Evolutionary conservation across 2,329 filamentous ascomycete genomes (phyloP).

Genomic region (Fusarium napiforme): DNA sequence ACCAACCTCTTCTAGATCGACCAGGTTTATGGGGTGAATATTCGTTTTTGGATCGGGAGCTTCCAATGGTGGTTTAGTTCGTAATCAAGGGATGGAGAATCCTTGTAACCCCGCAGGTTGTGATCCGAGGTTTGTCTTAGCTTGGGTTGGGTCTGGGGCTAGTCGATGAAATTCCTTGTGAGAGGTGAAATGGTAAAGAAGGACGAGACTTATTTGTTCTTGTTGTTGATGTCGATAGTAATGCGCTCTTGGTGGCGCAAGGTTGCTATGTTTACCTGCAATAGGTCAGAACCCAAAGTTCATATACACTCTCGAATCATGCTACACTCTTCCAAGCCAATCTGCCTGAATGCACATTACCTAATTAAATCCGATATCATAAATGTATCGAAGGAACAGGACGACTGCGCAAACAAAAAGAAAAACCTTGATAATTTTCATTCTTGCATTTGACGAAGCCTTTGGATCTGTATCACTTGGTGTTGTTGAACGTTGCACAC

Average conservation of each 20-base stretch:
- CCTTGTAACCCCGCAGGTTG: constrained; percentile 32
- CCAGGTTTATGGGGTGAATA: constrained; percentile 7
- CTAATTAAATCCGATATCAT: not conserved
- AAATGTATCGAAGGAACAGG: not conserved
- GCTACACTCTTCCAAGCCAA: not conserved
- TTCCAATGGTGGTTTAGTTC: constrained; percentile 34
- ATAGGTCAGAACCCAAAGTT: not conserved
- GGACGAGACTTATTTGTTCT: not conserved
- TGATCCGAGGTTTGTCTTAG: constrained; percentile 30
- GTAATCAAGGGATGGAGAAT: constrained; percentile 6
- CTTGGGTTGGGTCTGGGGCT: not conserved
- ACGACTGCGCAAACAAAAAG: not conserved
- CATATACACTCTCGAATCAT: not conserved
- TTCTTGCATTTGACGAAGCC: not conserved
- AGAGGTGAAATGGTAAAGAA: not conserved
- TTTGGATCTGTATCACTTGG: not conserved
- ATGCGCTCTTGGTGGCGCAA: not conserved
- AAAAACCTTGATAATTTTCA: not conserved
- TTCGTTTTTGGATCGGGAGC: constrained; percentile 10
- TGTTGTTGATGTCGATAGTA: too few species aligned
- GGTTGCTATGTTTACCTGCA: not conserved
- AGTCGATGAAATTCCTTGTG: constrained; percentile 2
- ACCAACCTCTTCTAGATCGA: constrained; percentile 8
- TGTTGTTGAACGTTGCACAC: not conserved
- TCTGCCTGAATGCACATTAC: not conserved